Evolutionary conservation across 192 early-diverging fungal genomes (phyloP).

Genomic region (Coemansia sp.): DNA sequence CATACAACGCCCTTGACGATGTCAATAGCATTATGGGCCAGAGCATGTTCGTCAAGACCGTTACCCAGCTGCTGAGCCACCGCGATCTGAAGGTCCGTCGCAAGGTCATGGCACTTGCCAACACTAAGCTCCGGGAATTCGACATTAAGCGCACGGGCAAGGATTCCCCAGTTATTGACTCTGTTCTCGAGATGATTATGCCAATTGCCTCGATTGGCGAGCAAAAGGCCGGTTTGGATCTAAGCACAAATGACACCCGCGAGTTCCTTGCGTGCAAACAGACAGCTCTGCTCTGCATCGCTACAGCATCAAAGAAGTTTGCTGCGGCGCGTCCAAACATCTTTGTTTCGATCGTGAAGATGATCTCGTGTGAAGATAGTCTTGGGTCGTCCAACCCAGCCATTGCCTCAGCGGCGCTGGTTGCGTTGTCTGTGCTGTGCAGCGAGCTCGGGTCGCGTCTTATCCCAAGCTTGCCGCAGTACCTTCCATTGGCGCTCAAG

Average conservation of each 20-base stretch:
- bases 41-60: slow-evolving; percentile 72
- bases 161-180: slow-evolving; percentile 23
- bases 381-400: slow-evolving; percentile 28
- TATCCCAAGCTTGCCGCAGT: slow-evolving; percentile 78
- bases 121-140: slow-evolving; percentile 62
- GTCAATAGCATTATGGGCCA: slow-evolving; percentile 76
- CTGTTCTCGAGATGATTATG: slow-evolving; percentile 35
- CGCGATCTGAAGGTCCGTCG: slow-evolving; percentile 65
- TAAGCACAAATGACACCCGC: background rate
- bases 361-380: slow-evolving; percentile 55
- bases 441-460: slow-evolving; percentile 74
- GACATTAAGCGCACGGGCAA: slow-evolving; percentile 13
- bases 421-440: slow-evolving; percentile 51
- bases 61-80: slow-evolving; percentile 62
- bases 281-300: slow-evolving; percentile 75
- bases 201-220: slow-evolving; percentile 24
- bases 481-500: slow-evolving; percentile 75
- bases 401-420: slow-evolving; percentile 53
- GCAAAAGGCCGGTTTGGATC: background rate
- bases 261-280: slow-evolving; percentile 67
- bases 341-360: slow-evolving; percentile 61
- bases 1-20: slow-evolving; percentile 73
- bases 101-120: slow-evolving; percentile 73
- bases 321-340: slow-evolving; percentile 61
- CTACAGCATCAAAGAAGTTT: slow-evolving; percentile 68